Evolutionary conservation across 371 early-diverging fungal species (phyloP).

Genomic region (Mortierella sp.): DNA sequence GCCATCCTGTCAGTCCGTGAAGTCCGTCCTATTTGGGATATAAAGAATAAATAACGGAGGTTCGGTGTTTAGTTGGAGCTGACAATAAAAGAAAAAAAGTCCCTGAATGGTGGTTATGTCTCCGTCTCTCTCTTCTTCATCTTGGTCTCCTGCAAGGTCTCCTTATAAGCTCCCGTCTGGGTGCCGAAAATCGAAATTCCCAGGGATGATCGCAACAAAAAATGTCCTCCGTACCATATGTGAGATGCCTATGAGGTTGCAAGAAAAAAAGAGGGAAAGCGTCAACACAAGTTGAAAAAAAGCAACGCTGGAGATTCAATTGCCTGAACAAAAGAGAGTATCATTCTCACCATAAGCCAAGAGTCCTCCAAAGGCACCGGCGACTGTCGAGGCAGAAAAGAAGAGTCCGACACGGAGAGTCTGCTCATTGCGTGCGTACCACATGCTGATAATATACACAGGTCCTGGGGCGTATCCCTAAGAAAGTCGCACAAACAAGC

Average conservation of each 20-base stretch:
- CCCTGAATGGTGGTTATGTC: not conserved
- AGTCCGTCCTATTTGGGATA: slow-evolving; percentile 61
- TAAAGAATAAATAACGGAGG: not conserved
- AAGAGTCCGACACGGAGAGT: slow-evolving; percentile 81
- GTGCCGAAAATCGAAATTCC: not conserved
- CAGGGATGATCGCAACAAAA: no score
- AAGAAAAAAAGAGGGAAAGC: not conserved
- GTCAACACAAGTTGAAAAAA: not conserved
- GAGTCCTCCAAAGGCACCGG: slow-evolving; percentile 84
- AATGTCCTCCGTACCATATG: not conserved
- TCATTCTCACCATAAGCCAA: slow-evolving; percentile 68
- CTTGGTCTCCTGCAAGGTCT: not conserved
- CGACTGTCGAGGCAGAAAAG: slow-evolving; percentile 74
- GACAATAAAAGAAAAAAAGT: no score
- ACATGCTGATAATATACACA: slow-evolving; percentile 69
- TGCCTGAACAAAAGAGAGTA: not conserved
- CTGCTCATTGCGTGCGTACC: slow-evolving; percentile 83
- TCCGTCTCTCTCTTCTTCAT: not conserved
- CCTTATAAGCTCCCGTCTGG: not conserved
- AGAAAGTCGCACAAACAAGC: not conserved
- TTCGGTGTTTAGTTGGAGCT: not conserved
- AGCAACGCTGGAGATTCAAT: no score
- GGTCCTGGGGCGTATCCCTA: slow-evolving; percentile 17
- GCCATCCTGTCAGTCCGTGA: slow-evolving; percentile 67
- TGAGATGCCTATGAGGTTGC: not conserved